Conservation (phyloP, 495 filamentous ascomycete genomes). For the Aspergillus ostianus region DNA sequence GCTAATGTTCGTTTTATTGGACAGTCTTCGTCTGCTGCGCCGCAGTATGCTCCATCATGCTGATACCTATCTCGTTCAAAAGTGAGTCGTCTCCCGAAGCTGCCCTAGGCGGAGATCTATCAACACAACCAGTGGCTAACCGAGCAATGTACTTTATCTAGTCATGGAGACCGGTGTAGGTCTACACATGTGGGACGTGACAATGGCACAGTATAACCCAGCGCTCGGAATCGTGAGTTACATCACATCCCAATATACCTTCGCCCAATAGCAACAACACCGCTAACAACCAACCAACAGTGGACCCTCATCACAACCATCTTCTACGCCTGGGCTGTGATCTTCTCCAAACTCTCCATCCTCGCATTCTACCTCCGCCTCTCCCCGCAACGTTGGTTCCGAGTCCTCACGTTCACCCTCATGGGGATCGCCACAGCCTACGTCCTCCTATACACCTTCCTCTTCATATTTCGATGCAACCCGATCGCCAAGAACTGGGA, state of each 20-base stretch:
- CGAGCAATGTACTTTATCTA: not conserved
- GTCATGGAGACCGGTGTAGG: not conserved
- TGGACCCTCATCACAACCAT: not conserved
- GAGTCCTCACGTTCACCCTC: not conserved
- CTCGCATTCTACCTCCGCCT: slow-evolving; percentile 1
- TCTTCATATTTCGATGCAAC: not conserved
- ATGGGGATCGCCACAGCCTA: not conserved
- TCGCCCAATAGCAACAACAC: not conserved
- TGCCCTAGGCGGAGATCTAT: no score
- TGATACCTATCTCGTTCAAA: not conserved
- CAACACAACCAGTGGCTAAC: not conserved
- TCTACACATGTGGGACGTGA: not conserved
- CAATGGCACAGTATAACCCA: not conserved
- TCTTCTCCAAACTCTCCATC: not conserved
- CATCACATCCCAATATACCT: not conserved
- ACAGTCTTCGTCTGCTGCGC: not conserved
- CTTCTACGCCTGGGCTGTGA: not conserved
- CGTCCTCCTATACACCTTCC: not conserved
- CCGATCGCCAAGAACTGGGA: slow-evolving; percentile 4
- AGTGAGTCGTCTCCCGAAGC: not conserved
- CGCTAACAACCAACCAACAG: not conserved
- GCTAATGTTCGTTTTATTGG: not conserved
- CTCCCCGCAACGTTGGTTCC: not conserved
- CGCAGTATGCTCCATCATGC: not conserved
- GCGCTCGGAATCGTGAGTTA: not conserved